Conservation (phyloP, 805 yeast species). For the Lipomyces orientalis region DNA sequence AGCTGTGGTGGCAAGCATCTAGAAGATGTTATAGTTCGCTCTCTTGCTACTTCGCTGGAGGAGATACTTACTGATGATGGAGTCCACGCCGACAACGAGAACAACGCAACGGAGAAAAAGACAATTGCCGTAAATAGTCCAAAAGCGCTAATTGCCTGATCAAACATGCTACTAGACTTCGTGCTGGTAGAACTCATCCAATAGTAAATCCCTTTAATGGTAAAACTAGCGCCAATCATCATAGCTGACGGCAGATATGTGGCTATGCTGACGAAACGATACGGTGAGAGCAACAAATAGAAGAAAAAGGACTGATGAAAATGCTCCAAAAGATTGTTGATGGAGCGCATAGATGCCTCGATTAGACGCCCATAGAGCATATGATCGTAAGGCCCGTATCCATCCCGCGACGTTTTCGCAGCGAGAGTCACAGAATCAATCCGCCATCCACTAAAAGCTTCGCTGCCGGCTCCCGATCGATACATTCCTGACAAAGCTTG, state of each 20-base stretch:
- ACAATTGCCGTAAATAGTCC: slow-evolving; percentile 45
- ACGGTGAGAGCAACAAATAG: slow-evolving; percentile 79
- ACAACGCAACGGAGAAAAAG: slow-evolving; percentile 34
- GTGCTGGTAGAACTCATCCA: slow-evolving; percentile 24
- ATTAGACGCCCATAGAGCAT: slow-evolving; percentile 90
- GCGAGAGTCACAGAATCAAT: slow-evolving; percentile 84
- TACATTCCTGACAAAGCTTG: slow-evolving; percentile 74
- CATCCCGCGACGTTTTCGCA: slow-evolving; percentile 50
- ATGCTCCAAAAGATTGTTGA: slow-evolving; percentile 90
- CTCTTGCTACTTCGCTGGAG: not conserved
- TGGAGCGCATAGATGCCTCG: slow-evolving; percentile 85
- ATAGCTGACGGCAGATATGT: slow-evolving; percentile 89
- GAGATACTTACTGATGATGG: slow-evolving; percentile 18
- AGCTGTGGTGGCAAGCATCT: not conserved
- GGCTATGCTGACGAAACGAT: slow-evolving; percentile 86
- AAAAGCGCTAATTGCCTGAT: slow-evolving; percentile 44
- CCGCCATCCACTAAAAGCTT: slow-evolving; percentile 95
- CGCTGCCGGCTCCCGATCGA: slow-evolving; percentile 67
- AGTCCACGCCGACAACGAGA: slow-evolving; percentile 10
- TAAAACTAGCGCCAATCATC: slow-evolving; percentile 68
- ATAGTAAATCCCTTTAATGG: slow-evolving; percentile 63
- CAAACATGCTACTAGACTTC: slow-evolving; percentile 37
- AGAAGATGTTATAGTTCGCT: not conserved
- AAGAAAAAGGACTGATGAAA: slow-evolving; percentile 97
- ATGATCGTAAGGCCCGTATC: slow-evolving; percentile 60